Base-by-base conservation (phyloP, 805 yeast species). In the Zygoascus bituminiphila region DNA sequence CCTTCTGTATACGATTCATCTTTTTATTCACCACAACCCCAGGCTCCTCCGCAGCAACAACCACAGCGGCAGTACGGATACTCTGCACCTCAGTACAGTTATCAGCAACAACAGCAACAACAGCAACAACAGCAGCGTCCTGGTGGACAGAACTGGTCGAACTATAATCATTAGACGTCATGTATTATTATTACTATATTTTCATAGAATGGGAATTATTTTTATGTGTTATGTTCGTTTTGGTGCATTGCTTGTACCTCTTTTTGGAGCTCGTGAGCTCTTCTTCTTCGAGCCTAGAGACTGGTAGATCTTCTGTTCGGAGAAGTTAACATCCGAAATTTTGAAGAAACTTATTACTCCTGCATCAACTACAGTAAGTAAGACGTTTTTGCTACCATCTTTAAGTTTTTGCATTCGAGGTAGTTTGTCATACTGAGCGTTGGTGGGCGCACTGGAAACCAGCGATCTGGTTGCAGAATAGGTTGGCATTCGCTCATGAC, bases 331-430 rank as follows among this genome's bases (percentile, higher is more conserved):
- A 24, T 55, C 55, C 12, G 54, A 39, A 22, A 53, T 33, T 23
- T 46, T 55, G 29, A 49, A 36, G 21, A 55, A 48, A 24, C 50
- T 52, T 2, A 49, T 46, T 4, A 86, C 71, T 0, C 96, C 95
- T 55, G 77, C 72, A 60, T 85, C 93, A 5, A 87, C 77, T 1
- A 82, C 69, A 0, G 95, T 95, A n/a, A 80, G 52, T 2, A 86
- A 64, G 5, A 82, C 66, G 22, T 70, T 71, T 19, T 79, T 63
- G 49, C 70, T 62, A 0, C 91, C 89, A 33, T 64, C 64, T 54
- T 76, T 79, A 38, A 82, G 61, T 42, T 76, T 58, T 8, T 58
- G 55, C 19, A 52, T 47, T 1, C 64, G 77, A 66, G 61, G 69
- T 49, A 51, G 44, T 47, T 61, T 60, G 44, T 52, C 53, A 48